These are phyloP conservation scores for Cercospora sp. DNA, from an alignment of 2,329 filamentous ascomycete genomes.

Conservation along the genomic window DNA sequence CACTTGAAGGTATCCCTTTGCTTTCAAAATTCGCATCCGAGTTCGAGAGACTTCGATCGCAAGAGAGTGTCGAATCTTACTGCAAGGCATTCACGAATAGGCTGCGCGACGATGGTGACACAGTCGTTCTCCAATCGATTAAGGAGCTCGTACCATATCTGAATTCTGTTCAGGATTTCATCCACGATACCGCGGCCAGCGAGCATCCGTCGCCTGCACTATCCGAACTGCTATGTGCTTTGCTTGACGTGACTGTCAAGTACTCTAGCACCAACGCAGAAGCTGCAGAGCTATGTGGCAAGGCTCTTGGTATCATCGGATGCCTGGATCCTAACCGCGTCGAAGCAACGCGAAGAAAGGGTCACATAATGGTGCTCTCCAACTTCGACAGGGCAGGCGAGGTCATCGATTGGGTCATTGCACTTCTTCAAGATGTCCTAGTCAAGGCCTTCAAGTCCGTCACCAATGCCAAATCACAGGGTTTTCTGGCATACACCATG, in stretches of 20 bases:
- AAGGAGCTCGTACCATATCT: conserved; percentile 75
- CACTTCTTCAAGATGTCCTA: conserved; percentile 80
- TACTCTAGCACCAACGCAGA: conserved; percentile 68
- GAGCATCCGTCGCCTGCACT: conserved; percentile 81
- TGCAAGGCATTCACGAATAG: conserved; percentile 72
- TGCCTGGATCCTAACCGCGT: conserved; percentile 89
- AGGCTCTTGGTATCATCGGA: conserved; percentile 83
- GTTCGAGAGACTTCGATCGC: conserved; percentile 63
- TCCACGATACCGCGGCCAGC: conserved; percentile 76
- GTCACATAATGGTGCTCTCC: conserved; percentile 79
- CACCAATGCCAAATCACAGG: conserved; percentile 82
- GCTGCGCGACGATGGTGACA: conserved; percentile 77
- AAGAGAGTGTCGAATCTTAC: conserved; percentile 65
- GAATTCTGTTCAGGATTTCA: conserved; percentile 68
- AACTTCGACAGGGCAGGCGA: conserved; percentile 82
- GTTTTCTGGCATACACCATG: conserved; percentile 91
- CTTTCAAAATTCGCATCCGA: conserved; percentile 67
- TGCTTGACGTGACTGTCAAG: conserved; percentile 82
- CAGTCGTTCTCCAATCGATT: conserved; percentile 80
- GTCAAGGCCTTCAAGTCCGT: conserved; percentile 90
- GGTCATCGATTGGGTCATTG: conserved; percentile 80
- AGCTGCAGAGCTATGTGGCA: conserved; percentile 72
- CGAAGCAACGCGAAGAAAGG: conserved; percentile 74
- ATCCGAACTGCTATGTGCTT: conserved; percentile 67
- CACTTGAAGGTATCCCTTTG: conserved; percentile 67